Evolutionary conservation across 2,329 filamentous ascomycete genomes (phyloP), one percentile per base, ranked within the genome.

Genomic region (Penicillium sp.): DNA sequence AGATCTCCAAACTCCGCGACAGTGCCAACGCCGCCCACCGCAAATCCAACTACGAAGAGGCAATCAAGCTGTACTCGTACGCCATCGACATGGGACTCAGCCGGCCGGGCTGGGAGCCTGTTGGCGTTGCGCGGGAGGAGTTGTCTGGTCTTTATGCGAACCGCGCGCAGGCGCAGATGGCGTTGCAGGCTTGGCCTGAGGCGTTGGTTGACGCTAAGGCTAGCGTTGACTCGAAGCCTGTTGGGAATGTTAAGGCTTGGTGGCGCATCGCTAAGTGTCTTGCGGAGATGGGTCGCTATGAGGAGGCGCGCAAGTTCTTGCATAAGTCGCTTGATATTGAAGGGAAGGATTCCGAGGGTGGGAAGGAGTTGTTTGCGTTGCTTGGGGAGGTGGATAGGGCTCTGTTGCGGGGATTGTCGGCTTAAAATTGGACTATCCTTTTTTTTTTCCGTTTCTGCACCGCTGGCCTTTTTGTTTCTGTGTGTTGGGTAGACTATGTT

Each of bases 241-340:
- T 88, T 42, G 92, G 89, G 39, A 97, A 99, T 75, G 87, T 90
- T 1, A 97, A 97, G 85, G 93, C 88, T 0, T 97, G 93, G 91
- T 97, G 91, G 88, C 82, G 94, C 61, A 82, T 90, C 61, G 94
- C 90, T 10, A 87, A 86, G 78, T 96, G 91, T 72, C 76, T 97
- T 71, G 77, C 89, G 64, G 94, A 99, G 85, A 97, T 97, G 94
- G 89, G 89, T 1, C 77, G 93, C 60, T 78, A 90, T 69, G 86
- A 90, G 55, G 93, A 97, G 84, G 92, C 93, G 1, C 81, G 81
- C 68, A 86, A 88, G 62, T 96, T 92, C 86, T 83, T 96, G 41
- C 83, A 82, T 64, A 83, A 85, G 70, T 92, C 86, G 0, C 75
- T 96, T 57, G 93, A 96, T 79, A 87, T 93, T 73, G 92, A 96